Conservation (phyloP, 306 rosid genomes). For the Benincasa hispida region DNA sequence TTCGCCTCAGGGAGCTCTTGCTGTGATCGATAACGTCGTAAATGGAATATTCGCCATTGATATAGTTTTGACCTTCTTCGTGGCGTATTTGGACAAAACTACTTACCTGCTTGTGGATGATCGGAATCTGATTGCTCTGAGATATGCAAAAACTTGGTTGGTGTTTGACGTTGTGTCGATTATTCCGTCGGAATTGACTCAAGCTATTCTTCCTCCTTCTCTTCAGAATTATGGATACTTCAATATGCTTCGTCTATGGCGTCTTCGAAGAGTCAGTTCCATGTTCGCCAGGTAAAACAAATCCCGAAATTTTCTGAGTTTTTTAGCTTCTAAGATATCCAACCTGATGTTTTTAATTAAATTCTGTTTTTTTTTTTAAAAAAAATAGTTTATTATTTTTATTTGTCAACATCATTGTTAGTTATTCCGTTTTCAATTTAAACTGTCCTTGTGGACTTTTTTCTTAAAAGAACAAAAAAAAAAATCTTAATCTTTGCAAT, state of each 20-base stretch:
- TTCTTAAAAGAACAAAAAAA: no score
- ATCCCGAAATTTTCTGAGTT: no score
- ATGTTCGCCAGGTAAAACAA: conserved; percentile 46
- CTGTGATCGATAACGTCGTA: conserved; percentile 43
- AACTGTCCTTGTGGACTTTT: no score
- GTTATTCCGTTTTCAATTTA: no score
- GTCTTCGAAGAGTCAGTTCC: conserved; percentile 61
- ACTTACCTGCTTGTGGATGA: conserved; percentile 40
- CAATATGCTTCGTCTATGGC: conserved; percentile 74
- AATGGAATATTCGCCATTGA: conserved; percentile 47
- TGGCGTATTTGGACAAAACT: conserved; percentile 53
- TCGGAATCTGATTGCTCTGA: conserved; percentile 31
- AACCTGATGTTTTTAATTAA: no score
- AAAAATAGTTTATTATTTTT: no score
- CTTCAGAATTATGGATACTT: conserved; percentile 46
- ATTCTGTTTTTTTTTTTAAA: no score
- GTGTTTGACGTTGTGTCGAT: conserved; percentile 47
- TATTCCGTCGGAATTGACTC: conserved; percentile 44
- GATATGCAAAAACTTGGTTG: conserved; percentile 54
- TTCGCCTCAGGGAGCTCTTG: conserved; percentile 12
- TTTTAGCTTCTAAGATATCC: no score
- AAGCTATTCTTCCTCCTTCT: conserved; percentile 14
- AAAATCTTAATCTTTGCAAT: no score
- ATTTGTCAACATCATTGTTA: no score
- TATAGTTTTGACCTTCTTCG: conserved; percentile 55